Conservation (phyloP, 129 eudicot genomes). For the Artemisia argyi region DNA sequence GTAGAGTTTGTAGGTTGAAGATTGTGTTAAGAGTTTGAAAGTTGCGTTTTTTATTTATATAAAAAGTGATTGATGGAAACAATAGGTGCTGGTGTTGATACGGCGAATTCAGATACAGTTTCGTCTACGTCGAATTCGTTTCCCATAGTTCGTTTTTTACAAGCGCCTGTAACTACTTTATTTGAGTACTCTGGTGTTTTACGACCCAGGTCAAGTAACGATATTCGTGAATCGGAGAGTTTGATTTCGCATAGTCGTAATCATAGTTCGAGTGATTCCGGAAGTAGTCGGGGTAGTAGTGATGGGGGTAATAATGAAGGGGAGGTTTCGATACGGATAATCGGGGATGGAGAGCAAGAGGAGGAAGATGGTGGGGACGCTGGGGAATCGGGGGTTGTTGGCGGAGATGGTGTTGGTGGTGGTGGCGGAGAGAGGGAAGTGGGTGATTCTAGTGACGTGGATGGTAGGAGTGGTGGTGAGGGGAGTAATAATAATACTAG, state of each 20-base stretch:
- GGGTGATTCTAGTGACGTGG: constrained; percentile 32
- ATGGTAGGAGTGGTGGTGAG: constrained; percentile 29
- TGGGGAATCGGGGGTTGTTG: constrained; percentile 17
- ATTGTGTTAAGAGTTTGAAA: constrained; percentile 5
- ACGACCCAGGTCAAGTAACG: constrained; percentile 40
- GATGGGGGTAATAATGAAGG: constrained; percentile 35
- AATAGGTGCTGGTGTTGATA: constrained; percentile 23
- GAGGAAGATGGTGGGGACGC: constrained; percentile 25
- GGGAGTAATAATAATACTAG: constrained; percentile 6
- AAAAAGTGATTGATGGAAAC: constrained; percentile 25
- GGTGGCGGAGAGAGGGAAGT: constrained; percentile 23
- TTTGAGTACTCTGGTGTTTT: constrained; percentile 56
- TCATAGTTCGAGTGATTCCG: constrained; percentile 21
- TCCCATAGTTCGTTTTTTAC: constrained; percentile 49
- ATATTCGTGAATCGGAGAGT: constrained; percentile 36
- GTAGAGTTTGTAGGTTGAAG: background rate
- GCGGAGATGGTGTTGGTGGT: constrained; percentile 6
- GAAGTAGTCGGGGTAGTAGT: background rate
- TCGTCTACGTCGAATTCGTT: constrained; percentile 23
- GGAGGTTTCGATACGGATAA: constrained; percentile 73
- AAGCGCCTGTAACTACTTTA: constrained; percentile 58
- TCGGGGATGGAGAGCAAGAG: constrained; percentile 49
- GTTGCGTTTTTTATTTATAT: background rate
- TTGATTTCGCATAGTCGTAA: constrained; percentile 18
- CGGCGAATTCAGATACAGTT: constrained; percentile 27